Evolutionary conservation across 345 rosid species (phyloP).

Genomic region (Combretum micranthum): DNA sequence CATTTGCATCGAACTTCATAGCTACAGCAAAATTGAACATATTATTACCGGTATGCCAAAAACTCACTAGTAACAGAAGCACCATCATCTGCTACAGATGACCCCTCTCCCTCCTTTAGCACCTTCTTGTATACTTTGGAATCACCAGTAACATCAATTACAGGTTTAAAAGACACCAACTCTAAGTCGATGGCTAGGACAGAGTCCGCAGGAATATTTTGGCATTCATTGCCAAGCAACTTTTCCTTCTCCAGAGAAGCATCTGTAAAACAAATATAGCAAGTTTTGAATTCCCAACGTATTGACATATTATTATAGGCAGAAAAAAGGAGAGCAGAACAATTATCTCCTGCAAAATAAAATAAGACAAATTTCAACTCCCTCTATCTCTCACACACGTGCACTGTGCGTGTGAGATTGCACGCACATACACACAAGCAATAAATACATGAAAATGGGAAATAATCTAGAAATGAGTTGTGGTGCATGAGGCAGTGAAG

Average conservation of each 20-base stretch:
- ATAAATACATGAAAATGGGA: too few relatives aligned
- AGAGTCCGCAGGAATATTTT: conserved; percentile 33
- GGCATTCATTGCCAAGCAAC: conserved; percentile 11
- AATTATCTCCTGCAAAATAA: too few relatives aligned
- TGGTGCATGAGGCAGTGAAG: too few relatives aligned
- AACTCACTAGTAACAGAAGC: conserved; percentile 48
- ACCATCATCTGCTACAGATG: conserved; percentile 41
- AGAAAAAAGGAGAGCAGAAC: neutral
- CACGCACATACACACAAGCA: too few relatives aligned
- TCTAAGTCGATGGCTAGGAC: conserved; percentile 34
- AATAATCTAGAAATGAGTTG: too few relatives aligned
- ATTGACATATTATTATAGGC: neutral
- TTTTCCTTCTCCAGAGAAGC: conserved; percentile 40
- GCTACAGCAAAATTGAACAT: too few relatives aligned
- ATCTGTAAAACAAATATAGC: conserved; percentile 27
- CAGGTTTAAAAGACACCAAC: conserved; percentile 48
- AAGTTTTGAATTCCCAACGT: neutral
- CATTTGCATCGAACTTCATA: too few relatives aligned
- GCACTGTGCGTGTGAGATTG: too few relatives aligned
- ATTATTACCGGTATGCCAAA: neutral
- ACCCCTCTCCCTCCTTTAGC: conserved; percentile 47
- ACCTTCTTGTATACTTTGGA: conserved; percentile 53
- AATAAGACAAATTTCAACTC: too few relatives aligned
- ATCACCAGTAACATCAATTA: conserved; percentile 49
- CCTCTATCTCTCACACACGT: too few relatives aligned